A percentile compares a stretch with the other conserved stretches of the same genome.
These are phyloP conservation scores for Penicillium brevicompactum DNA, from an alignment of 2,329 filamentous ascomycete species.

Conservation along the genomic window DNA sequence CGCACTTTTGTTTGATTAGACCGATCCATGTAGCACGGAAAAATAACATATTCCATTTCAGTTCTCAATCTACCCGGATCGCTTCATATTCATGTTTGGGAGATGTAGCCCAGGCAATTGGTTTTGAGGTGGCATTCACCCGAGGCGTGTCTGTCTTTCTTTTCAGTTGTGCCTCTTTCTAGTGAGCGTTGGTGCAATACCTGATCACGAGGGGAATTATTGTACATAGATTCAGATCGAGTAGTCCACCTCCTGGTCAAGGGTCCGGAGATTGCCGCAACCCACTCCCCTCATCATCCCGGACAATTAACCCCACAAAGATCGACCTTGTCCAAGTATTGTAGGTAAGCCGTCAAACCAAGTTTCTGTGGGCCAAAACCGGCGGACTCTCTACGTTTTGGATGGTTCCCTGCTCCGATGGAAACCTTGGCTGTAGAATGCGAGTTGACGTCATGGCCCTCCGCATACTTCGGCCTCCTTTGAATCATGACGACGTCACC, in stretches of 20 bases:
- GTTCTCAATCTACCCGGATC: not conserved
- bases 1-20: slow-evolving; percentile 46
- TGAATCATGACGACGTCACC: slow-evolving; percentile 15
- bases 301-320: not conserved
- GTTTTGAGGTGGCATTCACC: not conserved
- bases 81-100: not conserved
- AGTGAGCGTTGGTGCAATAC: too few species aligned
- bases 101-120: not conserved
- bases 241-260: too few species aligned
- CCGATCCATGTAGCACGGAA: slow-evolving; percentile 5
- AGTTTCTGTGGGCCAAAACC: not conserved
- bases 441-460: slow-evolving; percentile 11
- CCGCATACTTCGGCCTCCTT: slow-evolving; percentile 3
- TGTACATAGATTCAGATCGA: too few species aligned
- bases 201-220: too few species aligned
- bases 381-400: too few species aligned
- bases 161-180: too few species aligned
- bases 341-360: not conserved
- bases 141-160: too few species aligned
- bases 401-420: not conserved
- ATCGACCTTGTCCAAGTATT: too few species aligned
- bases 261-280: too few species aligned
- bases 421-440: slow-evolving; percentile 1
- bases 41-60: not conserved
- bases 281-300: not conserved